Base-by-base conservation (phyloP, 2,329 filamentous ascomycete species). In the Fusarium miscanthi region DNA sequence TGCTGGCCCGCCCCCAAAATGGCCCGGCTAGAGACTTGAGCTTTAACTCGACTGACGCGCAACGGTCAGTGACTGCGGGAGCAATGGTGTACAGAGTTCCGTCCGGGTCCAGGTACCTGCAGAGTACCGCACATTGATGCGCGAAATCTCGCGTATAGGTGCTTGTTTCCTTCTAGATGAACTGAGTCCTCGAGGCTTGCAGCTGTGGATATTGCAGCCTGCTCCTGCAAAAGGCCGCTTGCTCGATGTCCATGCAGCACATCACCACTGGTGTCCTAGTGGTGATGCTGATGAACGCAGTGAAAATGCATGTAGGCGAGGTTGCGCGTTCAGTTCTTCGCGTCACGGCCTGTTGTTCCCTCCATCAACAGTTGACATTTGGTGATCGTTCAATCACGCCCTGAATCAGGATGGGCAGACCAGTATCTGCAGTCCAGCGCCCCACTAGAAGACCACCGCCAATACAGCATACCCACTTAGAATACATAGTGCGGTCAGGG, bases 1-100 rank as follows among this genome's bases (percentile, higher is more conserved):
- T 46, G 52, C 59, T 73, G 63, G 69, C 58, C 71, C 60, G 70
- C 71, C 63, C 69, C 69, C 72, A 73, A 74, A 73, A 73, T 76
- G 74, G 60, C 68, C 63, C 56, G 66, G 67, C 69, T 63, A 73
- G 63, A 61, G 49, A 70, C 60, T 72, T 68, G 72, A 64, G 65
- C 70, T 75, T 73, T 64, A 67, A 76, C 56, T 64, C 53, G 43
- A 69, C 65, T 74, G 73, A 76, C 71, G 63, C 72, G 73, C 74
- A 76, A 76, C 74, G 70, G 69, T 46, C 67, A 71, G 46, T 54
- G 68, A 68, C 51, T 60, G 63, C 56, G 41, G 58, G 57, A 70
- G 51, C 54, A 45, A 66, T 68, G 57, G 63, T 66, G 62, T 63
- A 63, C 62, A 68, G 68, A 61, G 42, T 70, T 51, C 61, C 37